Evolutionary conservation across 805 yeast species (phyloP).

Genomic region (Wickerhamiella shivajii): DNA sequence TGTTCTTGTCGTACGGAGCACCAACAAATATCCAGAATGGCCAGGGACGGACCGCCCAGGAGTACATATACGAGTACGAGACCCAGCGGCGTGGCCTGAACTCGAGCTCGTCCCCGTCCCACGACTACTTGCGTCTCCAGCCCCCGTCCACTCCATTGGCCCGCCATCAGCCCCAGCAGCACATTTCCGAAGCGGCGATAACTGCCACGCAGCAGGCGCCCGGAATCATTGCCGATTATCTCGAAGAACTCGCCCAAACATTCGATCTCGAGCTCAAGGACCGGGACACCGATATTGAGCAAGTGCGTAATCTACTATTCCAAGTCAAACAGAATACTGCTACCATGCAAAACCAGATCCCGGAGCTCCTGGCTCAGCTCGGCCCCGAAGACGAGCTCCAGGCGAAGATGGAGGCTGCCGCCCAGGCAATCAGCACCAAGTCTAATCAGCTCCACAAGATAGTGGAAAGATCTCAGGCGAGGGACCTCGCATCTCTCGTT

Average conservation of each 20-base stretch:
- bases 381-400: conserved; percentile 21
- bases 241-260: conserved; percentile 28
- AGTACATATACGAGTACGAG: conserved; percentile 24
- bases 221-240: conserved; percentile 20
- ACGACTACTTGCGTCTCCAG: conserved; percentile 13
- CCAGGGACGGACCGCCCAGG: conserved; percentile 28
- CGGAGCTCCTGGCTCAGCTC: conserved; percentile 20
- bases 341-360: conserved; percentile 23
- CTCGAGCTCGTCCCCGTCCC: conserved; percentile 17
- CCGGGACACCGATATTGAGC: conserved; percentile 39
- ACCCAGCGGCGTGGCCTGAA: conserved; percentile 13
- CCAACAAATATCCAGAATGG: conserved; percentile 30
- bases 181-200: conserved; percentile 18
- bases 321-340: conserved; percentile 31
- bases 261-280: conserved; percentile 42
- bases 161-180: conserved; percentile 6
- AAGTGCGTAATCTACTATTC: conserved; percentile 31
- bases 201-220: conserved; percentile 12
- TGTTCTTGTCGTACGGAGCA: conserved; percentile 36
- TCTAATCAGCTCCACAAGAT: conserved; percentile 28
- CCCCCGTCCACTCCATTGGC: conserved; percentile 1
- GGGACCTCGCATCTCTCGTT: conserved; percentile 42
- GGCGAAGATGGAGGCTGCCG: conserved; percentile 16
- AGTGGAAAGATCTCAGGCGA: conserved; percentile 53
- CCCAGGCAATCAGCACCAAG: conserved; percentile 19